phyloP scores from a whole-genome alignment of 2,329 filamentous ascomycete species.

The Trichoderma semiorbis region DNA sequence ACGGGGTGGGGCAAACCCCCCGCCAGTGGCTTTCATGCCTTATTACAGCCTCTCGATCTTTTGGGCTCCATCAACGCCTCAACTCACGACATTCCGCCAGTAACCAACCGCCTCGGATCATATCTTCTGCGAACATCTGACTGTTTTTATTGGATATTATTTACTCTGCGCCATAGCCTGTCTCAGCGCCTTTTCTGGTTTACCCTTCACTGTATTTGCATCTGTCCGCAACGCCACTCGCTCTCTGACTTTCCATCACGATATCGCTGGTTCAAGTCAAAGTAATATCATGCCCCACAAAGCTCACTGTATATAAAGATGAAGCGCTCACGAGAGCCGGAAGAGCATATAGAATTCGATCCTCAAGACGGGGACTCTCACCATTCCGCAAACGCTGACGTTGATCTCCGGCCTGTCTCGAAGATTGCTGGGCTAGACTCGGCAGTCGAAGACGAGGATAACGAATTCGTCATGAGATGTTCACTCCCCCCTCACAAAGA shows the following conservation, averaged over 20 bases:
- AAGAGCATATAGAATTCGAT: constrained; percentile 42
- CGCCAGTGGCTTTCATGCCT: neutral
- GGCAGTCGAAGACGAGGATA: constrained; percentile 32
- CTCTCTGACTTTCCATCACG: neutral
- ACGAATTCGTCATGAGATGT: constrained; percentile 65
- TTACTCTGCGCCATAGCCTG: neutral
- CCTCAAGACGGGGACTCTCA: constrained; percentile 16
- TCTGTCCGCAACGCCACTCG: neutral
- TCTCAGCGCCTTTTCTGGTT: neutral
- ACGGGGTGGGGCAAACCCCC: neutral
- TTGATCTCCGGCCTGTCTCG: constrained; percentile 31
- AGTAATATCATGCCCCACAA: constrained; percentile 19
- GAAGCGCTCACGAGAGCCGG: constrained; percentile 62
- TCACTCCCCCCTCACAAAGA: constrained; percentile 75
- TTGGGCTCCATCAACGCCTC: neutral
- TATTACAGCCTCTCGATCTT: neutral
- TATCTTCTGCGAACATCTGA: neutral
- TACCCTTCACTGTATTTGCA: neutral
- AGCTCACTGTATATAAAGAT: constrained; percentile 39
- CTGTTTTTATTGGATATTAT: neutral
- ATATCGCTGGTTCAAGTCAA: constrained; percentile 6
- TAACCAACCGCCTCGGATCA: neutral
- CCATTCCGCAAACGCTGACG: constrained; percentile 20
- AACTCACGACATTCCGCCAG: neutral
- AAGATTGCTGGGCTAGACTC: constrained; percentile 62